Percentiles rank a stretch among this genome's conserved stretches.
Evolutionary conservation across 2,329 filamentous ascomycete genomes (phyloP).

Genomic region (Aspergillus awamori): DNA sequence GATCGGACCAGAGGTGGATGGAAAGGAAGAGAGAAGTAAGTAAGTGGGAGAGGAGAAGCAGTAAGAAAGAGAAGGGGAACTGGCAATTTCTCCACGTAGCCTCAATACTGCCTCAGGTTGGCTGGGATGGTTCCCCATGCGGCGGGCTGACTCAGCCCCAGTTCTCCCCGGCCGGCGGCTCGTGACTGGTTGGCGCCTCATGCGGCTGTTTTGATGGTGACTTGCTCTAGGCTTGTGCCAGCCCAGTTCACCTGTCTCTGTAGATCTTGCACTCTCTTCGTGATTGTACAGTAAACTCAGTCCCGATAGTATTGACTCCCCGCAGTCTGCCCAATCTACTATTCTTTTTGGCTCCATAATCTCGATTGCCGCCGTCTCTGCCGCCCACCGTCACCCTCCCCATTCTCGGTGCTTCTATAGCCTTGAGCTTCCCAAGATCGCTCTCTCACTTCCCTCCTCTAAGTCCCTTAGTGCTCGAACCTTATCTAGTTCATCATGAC

Average conservation of each 20-base stretch:
- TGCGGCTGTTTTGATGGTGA: neutral
- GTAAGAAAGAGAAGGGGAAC: slow-evolving; percentile 9
- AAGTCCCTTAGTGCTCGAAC: slow-evolving; percentile 5
- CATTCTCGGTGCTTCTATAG: neutral
- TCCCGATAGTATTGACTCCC: neutral
- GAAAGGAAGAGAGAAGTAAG: slow-evolving; percentile 12
- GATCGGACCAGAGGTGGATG: neutral
- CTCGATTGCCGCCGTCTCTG: neutral
- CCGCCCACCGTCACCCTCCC: neutral
- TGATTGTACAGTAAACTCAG: neutral
- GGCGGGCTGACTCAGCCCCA: slow-evolving; percentile 23
- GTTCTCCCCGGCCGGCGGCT: slow-evolving; percentile 5
- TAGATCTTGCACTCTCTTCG: neutral
- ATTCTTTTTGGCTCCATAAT: neutral
- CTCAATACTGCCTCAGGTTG: neutral
- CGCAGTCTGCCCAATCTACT: neutral
- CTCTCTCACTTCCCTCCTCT: slow-evolving; percentile 1
- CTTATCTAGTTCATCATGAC: slow-evolving; percentile 32
- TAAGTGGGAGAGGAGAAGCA: neutral
- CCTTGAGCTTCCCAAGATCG: neutral
- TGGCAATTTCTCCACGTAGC: slow-evolving; percentile 31
- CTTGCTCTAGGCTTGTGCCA: neutral
- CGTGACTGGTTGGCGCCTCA: neutral
- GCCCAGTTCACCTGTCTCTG: neutral
- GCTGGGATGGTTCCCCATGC: slow-evolving; percentile 18